Evolutionary conservation across 495 filamentous ascomycete genomes (phyloP).

Genomic region (Bombardia bombarda): DNA sequence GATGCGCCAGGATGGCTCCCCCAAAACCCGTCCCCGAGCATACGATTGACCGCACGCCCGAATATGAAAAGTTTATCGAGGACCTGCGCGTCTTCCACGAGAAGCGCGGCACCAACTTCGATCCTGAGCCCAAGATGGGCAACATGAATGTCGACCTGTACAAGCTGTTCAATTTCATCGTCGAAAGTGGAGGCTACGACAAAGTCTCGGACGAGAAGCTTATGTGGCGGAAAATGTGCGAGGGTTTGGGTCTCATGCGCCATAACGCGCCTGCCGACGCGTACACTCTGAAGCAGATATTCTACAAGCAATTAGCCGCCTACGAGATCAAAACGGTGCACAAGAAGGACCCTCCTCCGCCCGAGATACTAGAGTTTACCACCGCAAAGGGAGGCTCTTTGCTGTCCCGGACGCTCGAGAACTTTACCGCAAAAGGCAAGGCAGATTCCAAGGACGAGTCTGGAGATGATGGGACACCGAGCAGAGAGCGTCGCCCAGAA

Average conservation of each 20-base stretch:
- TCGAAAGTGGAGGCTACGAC: slow-evolving; percentile 70
- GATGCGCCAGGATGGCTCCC: slow-evolving; percentile 26
- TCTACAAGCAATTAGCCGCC: slow-evolving; percentile 75
- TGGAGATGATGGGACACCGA: slow-evolving; percentile 56
- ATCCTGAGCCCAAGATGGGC: slow-evolving; percentile 66
- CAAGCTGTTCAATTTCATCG: slow-evolving; percentile 61
- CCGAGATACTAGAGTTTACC: slow-evolving; percentile 69
- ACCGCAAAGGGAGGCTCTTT: slow-evolving; percentile 70
- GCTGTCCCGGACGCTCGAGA: slow-evolving; percentile 67
- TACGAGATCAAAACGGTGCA: slow-evolving; percentile 71
- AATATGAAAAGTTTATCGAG: slow-evolving; percentile 64
- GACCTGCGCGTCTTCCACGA: slow-evolving; percentile 58
- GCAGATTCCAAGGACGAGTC: slow-evolving; percentile 41
- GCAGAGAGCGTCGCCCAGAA: slow-evolving; percentile 51
- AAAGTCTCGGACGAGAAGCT: slow-evolving; percentile 70
- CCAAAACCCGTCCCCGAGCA: slow-evolving; percentile 27
- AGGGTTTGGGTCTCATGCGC: slow-evolving; percentile 51
- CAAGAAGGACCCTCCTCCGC: slow-evolving; percentile 68
- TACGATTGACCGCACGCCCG: slow-evolving; percentile 43
- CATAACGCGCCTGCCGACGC: slow-evolving; percentile 63
- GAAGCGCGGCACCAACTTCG: slow-evolving; percentile 63
- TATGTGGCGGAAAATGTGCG: slow-evolving; percentile 65
- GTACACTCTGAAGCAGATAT: slow-evolving; percentile 70
- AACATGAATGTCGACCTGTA: slow-evolving; percentile 60
- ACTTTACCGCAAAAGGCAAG: slow-evolving; percentile 45